A percentile compares a stretch with the other conserved stretches of the same genome.
Evolutionary conservation across 2,329 filamentous ascomycete genomes (phyloP).

Genomic region (Phyllosticta citrichinensis): DNA sequence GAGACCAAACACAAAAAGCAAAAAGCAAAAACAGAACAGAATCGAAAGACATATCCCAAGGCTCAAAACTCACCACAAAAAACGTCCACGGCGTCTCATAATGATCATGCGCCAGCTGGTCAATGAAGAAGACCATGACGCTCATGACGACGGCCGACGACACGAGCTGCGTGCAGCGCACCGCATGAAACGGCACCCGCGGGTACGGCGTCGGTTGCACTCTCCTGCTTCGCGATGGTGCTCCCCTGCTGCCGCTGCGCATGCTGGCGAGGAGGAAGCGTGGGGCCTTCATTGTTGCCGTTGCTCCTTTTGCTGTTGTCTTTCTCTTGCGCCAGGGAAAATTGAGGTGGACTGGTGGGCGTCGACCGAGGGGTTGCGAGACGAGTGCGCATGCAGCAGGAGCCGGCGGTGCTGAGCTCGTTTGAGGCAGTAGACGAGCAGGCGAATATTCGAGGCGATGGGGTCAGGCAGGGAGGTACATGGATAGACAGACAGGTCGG

Average conservation of each 20-base stretch:
- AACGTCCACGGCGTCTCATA: slow-evolving; percentile 51
- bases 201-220: slow-evolving; percentile 34
- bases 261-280: background rate
- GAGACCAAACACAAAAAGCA: background rate
- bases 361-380: too few relatives aligned
- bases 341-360: too few relatives aligned
- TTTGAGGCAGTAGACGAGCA: too few relatives aligned
- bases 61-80: slow-evolving; percentile 38
- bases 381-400: too few relatives aligned
- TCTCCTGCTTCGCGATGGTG: slow-evolving; percentile 2
- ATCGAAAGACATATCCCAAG: background rate
- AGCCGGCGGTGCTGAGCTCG: too few relatives aligned
- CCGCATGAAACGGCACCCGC: slow-evolving; percentile 31
- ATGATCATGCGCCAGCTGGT: slow-evolving; percentile 41
- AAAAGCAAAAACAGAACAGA: background rate
- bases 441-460: too few relatives aligned
- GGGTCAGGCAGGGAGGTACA: too few relatives aligned
- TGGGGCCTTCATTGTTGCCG: background rate
- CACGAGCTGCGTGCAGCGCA: slow-evolving; percentile 32
- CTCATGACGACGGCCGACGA: slow-evolving; percentile 40
- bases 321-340: background rate
- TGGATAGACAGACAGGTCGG: too few relatives aligned
- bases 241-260: background rate
- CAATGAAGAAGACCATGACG: slow-evolving; percentile 48
- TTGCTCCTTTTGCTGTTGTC: background rate